Conservation (phyloP, 2,329 filamentous ascomycete genomes). For the Fusarium chaquense region DNA sequence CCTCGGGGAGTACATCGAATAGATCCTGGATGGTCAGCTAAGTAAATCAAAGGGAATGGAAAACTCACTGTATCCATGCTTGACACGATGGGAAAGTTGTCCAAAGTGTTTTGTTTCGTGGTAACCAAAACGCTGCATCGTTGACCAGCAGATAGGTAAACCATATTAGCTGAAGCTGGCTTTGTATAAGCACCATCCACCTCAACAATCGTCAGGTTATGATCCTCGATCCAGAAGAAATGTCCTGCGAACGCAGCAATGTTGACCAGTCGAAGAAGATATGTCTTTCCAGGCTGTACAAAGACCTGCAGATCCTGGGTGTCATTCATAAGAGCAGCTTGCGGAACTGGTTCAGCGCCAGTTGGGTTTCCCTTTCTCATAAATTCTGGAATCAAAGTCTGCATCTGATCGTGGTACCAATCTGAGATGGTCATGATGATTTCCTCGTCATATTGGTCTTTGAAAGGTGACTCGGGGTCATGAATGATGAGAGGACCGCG, state of each 20-base stretch:
- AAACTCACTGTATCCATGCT: constrained; percentile 74
- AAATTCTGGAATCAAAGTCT: constrained; percentile 60
- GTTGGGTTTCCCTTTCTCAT: constrained; percentile 67
- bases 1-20: constrained; percentile 75
- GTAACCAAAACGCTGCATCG: constrained; percentile 72
- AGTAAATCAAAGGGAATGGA: neutral
- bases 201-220: constrained; percentile 77
- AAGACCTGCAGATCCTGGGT: constrained; percentile 69
- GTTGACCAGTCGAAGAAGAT: constrained; percentile 62
- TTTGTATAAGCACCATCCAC: constrained; percentile 79
- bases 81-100: constrained; percentile 75
- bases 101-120: constrained; percentile 67
- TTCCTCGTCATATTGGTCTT: constrained; percentile 70
- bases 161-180: constrained; percentile 66
- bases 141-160: constrained; percentile 77
- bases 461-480: constrained; percentile 69
- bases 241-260: constrained; percentile 77
- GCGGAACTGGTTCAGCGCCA: constrained; percentile 73
- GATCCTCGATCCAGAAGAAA: constrained; percentile 75
- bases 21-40: constrained; percentile 59
- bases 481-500: constrained; percentile 74
- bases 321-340: constrained; percentile 79
- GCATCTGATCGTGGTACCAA: constrained; percentile 74
- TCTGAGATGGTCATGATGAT: constrained; percentile 75
- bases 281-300: constrained; percentile 73